Evolutionary conservation across 805 yeast genomes (phyloP).

Genomic region (Saturnispora bothae): DNA sequence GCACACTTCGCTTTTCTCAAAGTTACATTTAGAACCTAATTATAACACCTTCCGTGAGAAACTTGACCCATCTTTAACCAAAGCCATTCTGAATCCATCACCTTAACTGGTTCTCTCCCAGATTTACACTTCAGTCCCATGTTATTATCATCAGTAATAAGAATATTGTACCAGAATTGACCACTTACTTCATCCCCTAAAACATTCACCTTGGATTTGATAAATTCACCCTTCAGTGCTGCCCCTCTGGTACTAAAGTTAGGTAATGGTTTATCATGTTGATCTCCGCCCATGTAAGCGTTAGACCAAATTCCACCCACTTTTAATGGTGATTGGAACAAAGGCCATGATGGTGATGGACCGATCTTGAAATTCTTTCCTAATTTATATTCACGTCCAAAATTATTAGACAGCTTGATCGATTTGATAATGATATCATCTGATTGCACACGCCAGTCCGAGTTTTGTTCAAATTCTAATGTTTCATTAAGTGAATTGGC

Average conservation of each 20-base stretch:
- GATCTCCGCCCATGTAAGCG: conserved; percentile 10
- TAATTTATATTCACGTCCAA: conserved; percentile 20
- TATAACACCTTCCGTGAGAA: conserved; percentile 42
- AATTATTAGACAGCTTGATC: conserved; percentile 27
- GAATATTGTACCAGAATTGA: conserved; percentile 44
- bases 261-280: not conserved
- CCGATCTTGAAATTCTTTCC: conserved; percentile 19
- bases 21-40: conserved; percentile 21
- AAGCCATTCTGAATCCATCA: conserved; percentile 49
- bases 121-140: conserved; percentile 59
- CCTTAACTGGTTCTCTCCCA: conserved; percentile 40
- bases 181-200: conserved; percentile 28
- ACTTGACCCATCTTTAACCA: conserved; percentile 39
- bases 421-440: conserved; percentile 58
- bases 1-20: too few relatives aligned
- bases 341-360: conserved; percentile 8
- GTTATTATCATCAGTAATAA: conserved; percentile 66
- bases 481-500: conserved; percentile 64
- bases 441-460: conserved; percentile 61
- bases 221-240: conserved; percentile 5
- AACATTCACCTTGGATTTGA: conserved; percentile 11
- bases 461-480: conserved; percentile 61
- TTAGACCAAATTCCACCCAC: conserved; percentile 11
- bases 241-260: conserved; percentile 9
- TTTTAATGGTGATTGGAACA: conserved; percentile 9